Percentiles rank a stretch among this genome's conserved stretches.
Evolutionary conservation across 2,329 filamentous ascomycete genomes (phyloP).

Genomic region (Gaeumannomyces tritici): DNA sequence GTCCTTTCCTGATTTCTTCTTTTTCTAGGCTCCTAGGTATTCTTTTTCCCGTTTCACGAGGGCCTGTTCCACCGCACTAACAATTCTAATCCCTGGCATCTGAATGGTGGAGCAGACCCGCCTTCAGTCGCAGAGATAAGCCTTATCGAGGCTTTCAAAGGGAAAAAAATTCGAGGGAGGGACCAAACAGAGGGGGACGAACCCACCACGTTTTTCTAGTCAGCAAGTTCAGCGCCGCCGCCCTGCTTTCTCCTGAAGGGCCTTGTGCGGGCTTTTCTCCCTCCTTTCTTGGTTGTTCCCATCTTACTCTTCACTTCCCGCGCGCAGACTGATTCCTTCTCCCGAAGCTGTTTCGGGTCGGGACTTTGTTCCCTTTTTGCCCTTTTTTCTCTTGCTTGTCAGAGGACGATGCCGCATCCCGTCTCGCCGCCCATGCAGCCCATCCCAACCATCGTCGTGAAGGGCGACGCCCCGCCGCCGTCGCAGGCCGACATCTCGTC

Average conservation of each 20-base stretch:
- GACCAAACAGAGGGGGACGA: not conserved
- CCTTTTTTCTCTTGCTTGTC: conserved; percentile 1
- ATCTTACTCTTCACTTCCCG: not conserved
- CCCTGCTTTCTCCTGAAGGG: not conserved
- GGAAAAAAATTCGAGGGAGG: not conserved
- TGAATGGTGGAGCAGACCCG: not conserved
- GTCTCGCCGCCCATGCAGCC: conserved; percentile 11
- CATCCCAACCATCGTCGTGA: conserved; percentile 13
- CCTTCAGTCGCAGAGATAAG: not conserved
- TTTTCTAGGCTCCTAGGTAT: too few relatives aligned
- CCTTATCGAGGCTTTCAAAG: not conserved
- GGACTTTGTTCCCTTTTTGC: not conserved
- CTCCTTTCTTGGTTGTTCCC: not conserved
- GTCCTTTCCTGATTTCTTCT: too few relatives aligned
- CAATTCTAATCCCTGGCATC: too few relatives aligned
- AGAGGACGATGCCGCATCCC: conserved; percentile 12
- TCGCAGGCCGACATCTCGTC: conserved; percentile 56
- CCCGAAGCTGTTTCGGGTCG: not conserved
- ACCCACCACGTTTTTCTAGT: not conserved
- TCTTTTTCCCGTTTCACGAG: too few relatives aligned
- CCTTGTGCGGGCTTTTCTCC: not conserved
- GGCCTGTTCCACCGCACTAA: too few relatives aligned
- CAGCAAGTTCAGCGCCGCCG: conserved; percentile 3
- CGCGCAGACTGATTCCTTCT: not conserved
- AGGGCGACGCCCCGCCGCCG: conserved; percentile 36